phyloP scores from a whole-genome alignment of 805 yeast genomes.

The Saturnispora mendoncae region DNA sequence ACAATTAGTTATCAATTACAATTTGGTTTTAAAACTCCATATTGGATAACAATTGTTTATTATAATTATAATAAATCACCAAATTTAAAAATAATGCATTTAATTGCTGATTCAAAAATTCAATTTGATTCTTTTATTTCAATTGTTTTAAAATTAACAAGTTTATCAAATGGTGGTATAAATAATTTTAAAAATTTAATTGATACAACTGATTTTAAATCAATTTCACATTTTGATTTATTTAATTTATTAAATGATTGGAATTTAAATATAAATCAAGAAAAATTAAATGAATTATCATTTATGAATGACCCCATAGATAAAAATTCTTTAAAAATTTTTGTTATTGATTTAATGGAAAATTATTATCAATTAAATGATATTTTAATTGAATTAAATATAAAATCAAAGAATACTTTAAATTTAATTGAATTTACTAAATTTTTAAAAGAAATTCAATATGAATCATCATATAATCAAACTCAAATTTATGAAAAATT shows the following conservation, averaged over 20 bases:
- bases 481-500: constrained; percentile 30
- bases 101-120: constrained; percentile 49
- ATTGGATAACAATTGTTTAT: constrained; percentile 81
- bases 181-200: constrained; percentile 11
- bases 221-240: constrained; percentile 7
- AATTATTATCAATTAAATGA: constrained; percentile 50
- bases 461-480: not conserved
- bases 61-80: constrained; percentile 41
- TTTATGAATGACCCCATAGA: not conserved
- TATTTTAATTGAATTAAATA: constrained; percentile 29
- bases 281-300: not conserved
- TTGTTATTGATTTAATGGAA: constrained; percentile 56
- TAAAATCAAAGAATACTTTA: constrained; percentile 27
- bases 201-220: constrained; percentile 9
- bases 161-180: constrained; percentile 14
- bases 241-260: constrained; percentile 5
- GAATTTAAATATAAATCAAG: not conserved
- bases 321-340: constrained; percentile 30
- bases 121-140: constrained; percentile 48
- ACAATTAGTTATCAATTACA: constrained; percentile 85
- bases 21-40: constrained; percentile 60
- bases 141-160: constrained; percentile 47
- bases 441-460: constrained; percentile 2
- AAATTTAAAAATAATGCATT: constrained; percentile 62
- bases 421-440: not conserved